phyloP scores from a whole-genome alignment of 2,329 filamentous ascomycete species.

The Fusarium nanum region DNA sequence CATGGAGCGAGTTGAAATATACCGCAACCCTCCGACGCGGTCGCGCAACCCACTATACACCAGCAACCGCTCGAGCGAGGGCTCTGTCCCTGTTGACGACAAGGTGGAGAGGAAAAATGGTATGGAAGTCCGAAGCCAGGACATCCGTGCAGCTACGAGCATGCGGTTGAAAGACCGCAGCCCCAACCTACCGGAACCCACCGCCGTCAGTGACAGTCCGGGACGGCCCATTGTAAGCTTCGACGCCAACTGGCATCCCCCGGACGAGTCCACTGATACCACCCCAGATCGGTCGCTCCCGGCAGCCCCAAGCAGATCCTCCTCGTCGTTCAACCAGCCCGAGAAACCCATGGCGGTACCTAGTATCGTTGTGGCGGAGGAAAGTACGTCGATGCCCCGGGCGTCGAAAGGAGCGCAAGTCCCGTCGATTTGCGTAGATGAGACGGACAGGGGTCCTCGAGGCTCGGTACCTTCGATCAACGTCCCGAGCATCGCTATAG shows the following conservation, averaged over 20 bases:
- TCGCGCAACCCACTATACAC: conserved; percentile 85
- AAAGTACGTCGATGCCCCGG: conserved; percentile 52
- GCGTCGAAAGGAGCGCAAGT: conserved; percentile 47
- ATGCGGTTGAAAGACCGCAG: conserved; percentile 90
- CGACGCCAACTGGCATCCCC: conserved; percentile 82
- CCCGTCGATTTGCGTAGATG: conserved; percentile 54
- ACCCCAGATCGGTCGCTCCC: conserved; percentile 58
- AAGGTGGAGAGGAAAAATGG: conserved; percentile 76
- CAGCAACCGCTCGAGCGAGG: conserved; percentile 64
- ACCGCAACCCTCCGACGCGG: conserved; percentile 85
- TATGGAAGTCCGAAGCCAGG: conserved; percentile 84
- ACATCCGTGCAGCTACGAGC: conserved; percentile 90
- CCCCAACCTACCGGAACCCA: conserved; percentile 85
- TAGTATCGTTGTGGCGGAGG: conserved; percentile 67
- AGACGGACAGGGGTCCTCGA: conserved; percentile 39
- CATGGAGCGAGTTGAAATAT: conserved; percentile 74
- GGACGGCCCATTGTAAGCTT: conserved; percentile 98
- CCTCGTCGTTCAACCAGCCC: conserved; percentile 45
- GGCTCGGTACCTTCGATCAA: conserved; percentile 52
- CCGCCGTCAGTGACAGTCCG: conserved; percentile 88
- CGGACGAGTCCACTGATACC: conserved; percentile 76
- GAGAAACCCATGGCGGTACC: conserved; percentile 58
- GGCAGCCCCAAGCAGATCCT: conserved; percentile 44
- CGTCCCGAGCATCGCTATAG: conserved; percentile 64
- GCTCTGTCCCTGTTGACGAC: conserved; percentile 51